Conservation (phyloP, 1,284 basidiomycete species). For the Chalciporus sp. region DNA sequence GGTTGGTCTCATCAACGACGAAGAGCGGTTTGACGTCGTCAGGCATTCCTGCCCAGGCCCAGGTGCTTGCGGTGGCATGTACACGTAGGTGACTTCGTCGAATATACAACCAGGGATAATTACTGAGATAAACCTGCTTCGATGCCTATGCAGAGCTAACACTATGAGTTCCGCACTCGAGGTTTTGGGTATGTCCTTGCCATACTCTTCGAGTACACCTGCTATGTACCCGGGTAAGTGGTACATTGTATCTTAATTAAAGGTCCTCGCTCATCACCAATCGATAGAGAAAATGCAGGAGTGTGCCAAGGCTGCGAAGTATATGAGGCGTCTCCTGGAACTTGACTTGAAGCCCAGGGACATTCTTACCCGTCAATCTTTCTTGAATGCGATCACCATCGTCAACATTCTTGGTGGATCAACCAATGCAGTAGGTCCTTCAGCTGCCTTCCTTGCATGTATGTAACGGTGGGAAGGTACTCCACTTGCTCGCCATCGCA, state of each 20-base stretch:
- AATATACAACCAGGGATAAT: not conserved
- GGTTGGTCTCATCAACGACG: conserved; percentile 74
- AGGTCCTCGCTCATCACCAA: conserved; percentile 1
- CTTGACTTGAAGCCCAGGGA: conserved; percentile 90
- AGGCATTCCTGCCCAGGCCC: conserved; percentile 82
- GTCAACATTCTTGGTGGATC: conserved; percentile 88
- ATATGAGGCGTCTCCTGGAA: conserved; percentile 82
- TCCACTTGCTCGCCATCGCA: conserved; percentile 94
- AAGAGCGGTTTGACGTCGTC: conserved; percentile 79
- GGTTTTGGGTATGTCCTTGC: conserved; percentile 90
- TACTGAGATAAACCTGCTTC: not conserved
- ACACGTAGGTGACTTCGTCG: conserved; percentile 52
- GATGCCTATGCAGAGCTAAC: conserved; percentile 55
- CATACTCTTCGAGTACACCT: conserved; percentile 86
- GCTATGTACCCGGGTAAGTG: conserved; percentile 70
- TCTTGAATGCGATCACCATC: conserved; percentile 89
- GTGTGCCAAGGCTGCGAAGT: conserved; percentile 81
- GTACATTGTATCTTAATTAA: not conserved
- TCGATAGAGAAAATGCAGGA: conserved; percentile 78
- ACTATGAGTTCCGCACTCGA: conserved; percentile 92
- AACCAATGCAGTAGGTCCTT: conserved; percentile 77
- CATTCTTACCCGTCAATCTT: conserved; percentile 88
- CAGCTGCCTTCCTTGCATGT: not conserved
- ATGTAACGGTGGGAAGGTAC: conserved; percentile 51
- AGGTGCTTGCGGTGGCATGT: conserved; percentile 85